A percentile compares a stretch with the other conserved stretches of the same genome.
Evolutionary conservation across 768 basidiomycete genomes (phyloP).

Genomic region (Pleurotus pulmonarius): DNA sequence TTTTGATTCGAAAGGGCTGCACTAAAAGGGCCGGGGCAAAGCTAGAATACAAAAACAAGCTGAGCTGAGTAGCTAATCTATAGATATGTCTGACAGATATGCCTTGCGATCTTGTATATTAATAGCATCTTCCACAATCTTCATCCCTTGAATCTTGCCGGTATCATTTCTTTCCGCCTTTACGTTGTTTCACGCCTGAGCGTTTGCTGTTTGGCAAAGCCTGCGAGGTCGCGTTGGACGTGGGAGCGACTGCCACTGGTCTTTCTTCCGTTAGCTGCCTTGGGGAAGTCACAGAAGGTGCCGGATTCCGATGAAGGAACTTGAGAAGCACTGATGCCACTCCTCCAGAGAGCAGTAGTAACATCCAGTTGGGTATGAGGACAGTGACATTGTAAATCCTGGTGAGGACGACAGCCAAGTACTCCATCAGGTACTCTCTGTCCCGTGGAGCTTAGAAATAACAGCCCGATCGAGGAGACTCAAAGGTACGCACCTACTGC

Average conservation of each 20-base stretch:
- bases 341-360: slow-evolving; percentile 63
- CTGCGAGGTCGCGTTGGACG: slow-evolving; percentile 3
- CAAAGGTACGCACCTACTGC: slow-evolving; percentile 47
- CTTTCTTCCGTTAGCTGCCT: neutral
- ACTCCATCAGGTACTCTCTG: slow-evolving; percentile 70
- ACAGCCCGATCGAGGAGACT: neutral
- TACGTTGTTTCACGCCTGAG: slow-evolving; percentile 10
- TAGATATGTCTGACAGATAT: slow-evolving; percentile 6
- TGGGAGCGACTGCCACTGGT: slow-evolving; percentile 1
- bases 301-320: slow-evolving; percentile 46
- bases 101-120: slow-evolving; percentile 6
- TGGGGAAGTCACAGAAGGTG: slow-evolving; percentile 1
- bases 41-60: slow-evolving; percentile 3
- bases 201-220: slow-evolving; percentile 3
- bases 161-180: slow-evolving; percentile 11
- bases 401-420: slow-evolving; percentile 45
- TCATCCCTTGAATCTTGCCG: slow-evolving; percentile 5
- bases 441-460: neutral
- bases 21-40: slow-evolving; percentile 5
- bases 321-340: slow-evolving; percentile 66
- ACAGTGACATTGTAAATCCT: slow-evolving; percentile 49
- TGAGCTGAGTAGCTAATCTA: slow-evolving; percentile 6
- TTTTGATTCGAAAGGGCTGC: slow-evolving; percentile 8
- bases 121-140: slow-evolving; percentile 3
- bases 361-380: slow-evolving; percentile 66